These are phyloP conservation scores for Ogataea ganodermae DNA, from an alignment of 805 yeast species.

Conservation along the genomic window DNA sequence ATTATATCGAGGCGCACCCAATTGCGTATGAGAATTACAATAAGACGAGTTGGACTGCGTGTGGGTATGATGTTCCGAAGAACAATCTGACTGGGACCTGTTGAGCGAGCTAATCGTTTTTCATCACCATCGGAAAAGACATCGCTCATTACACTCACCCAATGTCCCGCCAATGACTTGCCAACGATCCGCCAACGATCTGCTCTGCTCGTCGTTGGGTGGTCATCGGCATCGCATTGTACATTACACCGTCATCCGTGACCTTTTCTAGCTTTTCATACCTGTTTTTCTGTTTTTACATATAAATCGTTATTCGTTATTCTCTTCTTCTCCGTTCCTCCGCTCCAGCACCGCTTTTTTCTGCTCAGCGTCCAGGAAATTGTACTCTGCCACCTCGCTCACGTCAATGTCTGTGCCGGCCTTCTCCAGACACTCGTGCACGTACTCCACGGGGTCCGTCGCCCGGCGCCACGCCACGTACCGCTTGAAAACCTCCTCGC, in stretches of 20 bases:
- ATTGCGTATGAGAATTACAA: slow-evolving; percentile 71
- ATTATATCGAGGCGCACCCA: slow-evolving; percentile 72
- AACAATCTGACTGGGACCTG: slow-evolving; percentile 54
- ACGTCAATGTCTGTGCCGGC: too few relatives aligned
- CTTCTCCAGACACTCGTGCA: slow-evolving; percentile 5
- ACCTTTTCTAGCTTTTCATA: too few relatives aligned
- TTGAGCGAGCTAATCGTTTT: background rate
- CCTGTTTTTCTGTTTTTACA: too few relatives aligned
- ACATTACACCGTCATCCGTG: too few relatives aligned
- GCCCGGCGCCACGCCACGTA: slow-evolving; percentile 11
- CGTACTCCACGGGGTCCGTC: slow-evolving; percentile 12
- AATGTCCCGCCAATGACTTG: too few relatives aligned
- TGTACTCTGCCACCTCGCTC: slow-evolving; percentile 14
- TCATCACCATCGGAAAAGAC: background rate
- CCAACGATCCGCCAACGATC: too few relatives aligned
- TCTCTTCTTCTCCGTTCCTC: too few relatives aligned
- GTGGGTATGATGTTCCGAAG: slow-evolving; percentile 73
- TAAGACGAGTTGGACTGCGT: slow-evolving; percentile 69
- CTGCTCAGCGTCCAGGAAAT: slow-evolving; percentile 10
- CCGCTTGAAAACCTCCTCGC: slow-evolving; percentile 21
- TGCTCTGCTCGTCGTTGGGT: slow-evolving; percentile 1
- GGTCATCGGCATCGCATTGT: slow-evolving; percentile 6
- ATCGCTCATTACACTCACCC: background rate
- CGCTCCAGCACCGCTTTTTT: slow-evolving; percentile 8
- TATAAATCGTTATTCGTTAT: too few relatives aligned